phyloP scores from a whole-genome alignment of 2,329 filamentous ascomycete genomes.

The Nannizziopsis arthrosporioides region DNA sequence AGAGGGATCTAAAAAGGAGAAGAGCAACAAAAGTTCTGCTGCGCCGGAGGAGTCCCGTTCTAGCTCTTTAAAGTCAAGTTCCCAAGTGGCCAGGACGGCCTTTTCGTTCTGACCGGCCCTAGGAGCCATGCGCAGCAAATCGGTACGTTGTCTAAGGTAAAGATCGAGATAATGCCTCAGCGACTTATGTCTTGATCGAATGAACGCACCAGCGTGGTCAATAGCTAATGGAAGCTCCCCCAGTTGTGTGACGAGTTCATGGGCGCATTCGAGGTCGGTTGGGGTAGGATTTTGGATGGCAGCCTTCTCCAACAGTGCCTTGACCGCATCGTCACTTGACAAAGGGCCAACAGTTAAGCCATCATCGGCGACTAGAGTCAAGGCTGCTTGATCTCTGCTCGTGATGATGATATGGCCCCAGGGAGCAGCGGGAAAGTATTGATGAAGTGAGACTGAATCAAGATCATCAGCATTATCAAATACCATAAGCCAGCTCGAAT shows the following conservation, averaged over 20 bases:
- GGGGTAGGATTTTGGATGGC: slow-evolving; percentile 9
- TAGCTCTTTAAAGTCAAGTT: slow-evolving; percentile 13
- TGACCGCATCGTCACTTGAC: slow-evolving; percentile 8
- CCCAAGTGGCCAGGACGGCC: slow-evolving; percentile 13
- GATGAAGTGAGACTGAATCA: background rate
- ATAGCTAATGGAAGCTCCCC: slow-evolving; percentile 14
- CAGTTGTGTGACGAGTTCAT: slow-evolving; percentile 8
- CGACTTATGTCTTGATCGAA: slow-evolving; percentile 11
- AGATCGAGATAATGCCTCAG: slow-evolving; percentile 12
- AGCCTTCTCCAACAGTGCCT: slow-evolving; percentile 11
- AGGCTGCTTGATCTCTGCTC: slow-evolving; percentile 7
- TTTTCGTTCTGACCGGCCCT: slow-evolving; percentile 9
- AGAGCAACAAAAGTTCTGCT: slow-evolving; percentile 10
- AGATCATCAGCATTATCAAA: slow-evolving; percentile 18
- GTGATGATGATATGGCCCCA: slow-evolving; percentile 12
- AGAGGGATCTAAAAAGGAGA: slow-evolving; percentile 13
- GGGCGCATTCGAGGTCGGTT: slow-evolving; percentile 10
- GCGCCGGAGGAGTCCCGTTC: slow-evolving; percentile 9
- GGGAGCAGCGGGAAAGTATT: slow-evolving; percentile 6
- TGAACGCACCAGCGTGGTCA: slow-evolving; percentile 14
- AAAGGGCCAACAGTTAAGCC: slow-evolving; percentile 8
- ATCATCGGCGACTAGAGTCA: slow-evolving; percentile 4
- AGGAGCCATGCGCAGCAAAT: slow-evolving; percentile 8
- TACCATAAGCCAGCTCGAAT: slow-evolving; percentile 16
- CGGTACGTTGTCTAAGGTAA: slow-evolving; percentile 7